These are phyloP conservation scores for Anthoceros angustus DNA, from an alignment of 225 moss, liverwort and hornwort species.

Conservation along the genomic window DNA sequence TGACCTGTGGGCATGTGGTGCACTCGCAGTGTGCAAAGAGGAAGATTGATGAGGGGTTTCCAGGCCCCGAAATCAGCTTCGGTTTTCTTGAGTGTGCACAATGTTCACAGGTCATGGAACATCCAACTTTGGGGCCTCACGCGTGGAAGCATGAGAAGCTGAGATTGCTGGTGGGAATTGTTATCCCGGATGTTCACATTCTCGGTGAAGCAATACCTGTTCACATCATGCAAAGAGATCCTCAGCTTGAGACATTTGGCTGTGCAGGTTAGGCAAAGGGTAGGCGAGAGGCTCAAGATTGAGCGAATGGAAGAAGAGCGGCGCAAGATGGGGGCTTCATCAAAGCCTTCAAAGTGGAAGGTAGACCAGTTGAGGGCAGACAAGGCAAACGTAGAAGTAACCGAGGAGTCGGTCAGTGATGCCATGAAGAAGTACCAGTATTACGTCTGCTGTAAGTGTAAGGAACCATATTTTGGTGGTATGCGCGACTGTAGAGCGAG, in stretches of 20 bases:
- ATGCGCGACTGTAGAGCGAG: slow-evolving; percentile 27
- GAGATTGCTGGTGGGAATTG: slow-evolving; percentile 22
- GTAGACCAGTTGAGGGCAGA: slow-evolving; percentile 28
- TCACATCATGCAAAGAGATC: background rate
- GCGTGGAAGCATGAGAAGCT: slow-evolving; percentile 36
- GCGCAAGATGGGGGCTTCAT: background rate
- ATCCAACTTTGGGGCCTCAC: slow-evolving; percentile 24
- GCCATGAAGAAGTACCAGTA: slow-evolving; percentile 39
- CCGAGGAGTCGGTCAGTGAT: slow-evolving; percentile 30
- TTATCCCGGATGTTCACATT: background rate
- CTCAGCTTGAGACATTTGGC: too few species aligned
- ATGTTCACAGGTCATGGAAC: slow-evolving; percentile 37
- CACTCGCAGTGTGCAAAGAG: slow-evolving; percentile 43
- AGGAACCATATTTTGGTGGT: slow-evolving; percentile 46
- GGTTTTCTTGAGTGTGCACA: slow-evolving; percentile 47
- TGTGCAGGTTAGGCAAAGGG: too few species aligned
- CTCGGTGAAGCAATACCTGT: background rate
- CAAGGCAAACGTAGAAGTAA: slow-evolving; percentile 27
- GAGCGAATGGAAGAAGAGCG: too few species aligned
- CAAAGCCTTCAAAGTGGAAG: slow-evolving; percentile 22
- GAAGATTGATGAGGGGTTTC: slow-evolving; percentile 37
- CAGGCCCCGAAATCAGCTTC: slow-evolving; percentile 47
- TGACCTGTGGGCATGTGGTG: slow-evolving; percentile 46
- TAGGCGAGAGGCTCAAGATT: too few species aligned
- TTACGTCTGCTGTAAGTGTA: slow-evolving; percentile 42